phyloP scores from a whole-genome alignment of 106 monocot genomes.

The Xerophyta viscosa region DNA sequence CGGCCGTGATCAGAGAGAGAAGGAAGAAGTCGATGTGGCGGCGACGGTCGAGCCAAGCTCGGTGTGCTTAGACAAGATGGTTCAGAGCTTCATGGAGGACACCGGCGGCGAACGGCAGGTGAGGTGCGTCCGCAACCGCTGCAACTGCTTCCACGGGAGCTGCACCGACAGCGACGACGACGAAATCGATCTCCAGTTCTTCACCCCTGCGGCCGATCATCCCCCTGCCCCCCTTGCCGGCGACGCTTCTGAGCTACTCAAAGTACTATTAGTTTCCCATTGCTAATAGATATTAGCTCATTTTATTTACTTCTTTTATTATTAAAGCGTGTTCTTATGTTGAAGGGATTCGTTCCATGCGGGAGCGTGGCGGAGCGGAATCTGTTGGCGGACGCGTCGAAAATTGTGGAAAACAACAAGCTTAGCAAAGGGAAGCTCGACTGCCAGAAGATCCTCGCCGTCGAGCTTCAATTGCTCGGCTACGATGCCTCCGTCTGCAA shows the following conservation, averaged over 20 bases:
- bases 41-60: slow-evolving; percentile 62
- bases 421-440: slow-evolving; percentile 11
- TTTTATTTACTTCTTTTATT: slow-evolving; percentile 2
- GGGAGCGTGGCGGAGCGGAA: slow-evolving; percentile 50
- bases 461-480: slow-evolving; percentile 28
- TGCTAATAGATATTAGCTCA: background rate
- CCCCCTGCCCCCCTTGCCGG: background rate
- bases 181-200: slow-evolving; percentile 15
- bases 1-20: slow-evolving; percentile 3
- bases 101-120: slow-evolving; percentile 25
- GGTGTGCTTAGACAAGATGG: slow-evolving; percentile 73
- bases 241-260: slow-evolving; percentile 45
- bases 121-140: slow-evolving; percentile 27
- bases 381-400: slow-evolving; percentile 60
- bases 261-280: slow-evolving; percentile 20
- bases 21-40: slow-evolving; percentile 3
- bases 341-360: slow-evolving; percentile 48
- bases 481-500: slow-evolving; percentile 57
- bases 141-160: slow-evolving; percentile 80
- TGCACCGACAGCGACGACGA: slow-evolving; percentile 65
- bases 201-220: background rate
- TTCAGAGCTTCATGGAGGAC: slow-evolving; percentile 78
- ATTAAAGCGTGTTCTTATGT: background rate
- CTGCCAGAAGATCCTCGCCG: slow-evolving; percentile 19
- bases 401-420: slow-evolving; percentile 28